A percentile compares a stretch with the other conserved stretches of the same genome.
These are phyloP conservation scores for Pseudonectria buxi DNA, from an alignment of 2,329 filamentous ascomycete genomes.

Conservation along the genomic window DNA sequence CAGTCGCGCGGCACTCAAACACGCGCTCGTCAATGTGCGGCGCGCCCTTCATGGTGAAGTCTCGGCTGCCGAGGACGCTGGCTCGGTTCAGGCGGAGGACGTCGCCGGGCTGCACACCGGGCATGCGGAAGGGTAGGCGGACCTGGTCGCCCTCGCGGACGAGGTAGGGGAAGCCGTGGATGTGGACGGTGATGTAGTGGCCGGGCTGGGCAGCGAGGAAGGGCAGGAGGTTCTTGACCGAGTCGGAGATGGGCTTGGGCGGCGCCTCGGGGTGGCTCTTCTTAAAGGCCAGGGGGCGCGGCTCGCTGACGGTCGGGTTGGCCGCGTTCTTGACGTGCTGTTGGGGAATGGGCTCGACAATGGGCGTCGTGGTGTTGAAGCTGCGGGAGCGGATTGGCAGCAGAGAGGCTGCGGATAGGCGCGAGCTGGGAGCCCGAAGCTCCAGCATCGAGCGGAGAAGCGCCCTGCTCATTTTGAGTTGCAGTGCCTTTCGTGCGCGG, in stretches of 20 bases:
- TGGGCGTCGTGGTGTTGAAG: slow-evolving; percentile 35
- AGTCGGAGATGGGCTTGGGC: slow-evolving; percentile 41
- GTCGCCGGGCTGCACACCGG: slow-evolving; percentile 71
- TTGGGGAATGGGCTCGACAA: slow-evolving; percentile 35
- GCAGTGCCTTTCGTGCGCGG: slow-evolving; percentile 18
- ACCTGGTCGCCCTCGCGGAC: slow-evolving; percentile 69
- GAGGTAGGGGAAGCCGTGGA: slow-evolving; percentile 74
- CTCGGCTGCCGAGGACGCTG: slow-evolving; percentile 72
- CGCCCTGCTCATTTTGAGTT: slow-evolving; percentile 46
- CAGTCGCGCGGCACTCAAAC: slow-evolving; percentile 78
- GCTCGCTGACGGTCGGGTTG: slow-evolving; percentile 28
- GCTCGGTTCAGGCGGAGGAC: slow-evolving; percentile 83
- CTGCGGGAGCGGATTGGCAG: slow-evolving; percentile 21
- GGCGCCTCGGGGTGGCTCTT: slow-evolving; percentile 32
- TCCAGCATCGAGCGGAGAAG: slow-evolving; percentile 59
- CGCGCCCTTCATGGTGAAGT: slow-evolving; percentile 79
- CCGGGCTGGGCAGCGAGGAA: slow-evolving; percentile 64
- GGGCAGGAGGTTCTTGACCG: slow-evolving; percentile 57
- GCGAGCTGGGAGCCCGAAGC: slow-evolving; percentile 39
- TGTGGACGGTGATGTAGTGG: slow-evolving; percentile 74
- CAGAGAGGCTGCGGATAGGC: slow-evolving; percentile 18
- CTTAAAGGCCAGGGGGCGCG: slow-evolving; percentile 32
- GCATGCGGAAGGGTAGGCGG: slow-evolving; percentile 74
- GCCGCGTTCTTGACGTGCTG: slow-evolving; percentile 30
- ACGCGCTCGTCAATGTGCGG: slow-evolving; percentile 78